Percentiles rank a stretch among this genome's conserved stretches.
Evolutionary conservation across 345 rosid species (phyloP).

Genomic region (Citrus reticulata): DNA sequence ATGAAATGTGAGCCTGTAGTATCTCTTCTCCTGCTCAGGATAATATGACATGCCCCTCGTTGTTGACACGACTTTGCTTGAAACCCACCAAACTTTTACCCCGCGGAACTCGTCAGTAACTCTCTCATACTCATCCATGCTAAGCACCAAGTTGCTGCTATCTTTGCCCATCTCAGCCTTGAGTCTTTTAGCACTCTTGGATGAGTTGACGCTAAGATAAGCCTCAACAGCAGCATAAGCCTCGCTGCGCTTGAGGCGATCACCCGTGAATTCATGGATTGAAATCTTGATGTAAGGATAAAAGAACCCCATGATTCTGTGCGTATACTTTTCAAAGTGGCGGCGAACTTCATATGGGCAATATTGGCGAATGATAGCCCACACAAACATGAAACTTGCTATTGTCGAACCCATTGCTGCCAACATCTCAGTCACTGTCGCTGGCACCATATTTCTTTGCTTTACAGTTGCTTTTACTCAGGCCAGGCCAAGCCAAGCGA

Average conservation of each 20-base stretch:
- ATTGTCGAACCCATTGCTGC: conserved; percentile 55
- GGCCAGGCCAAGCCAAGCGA: too few relatives aligned
- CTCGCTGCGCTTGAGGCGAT: conserved; percentile 47
- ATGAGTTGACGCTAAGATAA: conserved; percentile 41
- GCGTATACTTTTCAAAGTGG: conserved; percentile 33
- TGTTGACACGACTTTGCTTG: conserved; percentile 27
- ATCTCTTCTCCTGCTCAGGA: conserved; percentile 51
- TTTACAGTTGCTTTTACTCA: not conserved
- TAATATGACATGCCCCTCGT: conserved; percentile 24
- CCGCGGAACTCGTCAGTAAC: conserved; percentile 50
- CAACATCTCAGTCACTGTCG: conserved; percentile 45
- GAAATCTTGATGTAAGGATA: conserved; percentile 48
- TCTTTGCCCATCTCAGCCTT: conserved; percentile 50
- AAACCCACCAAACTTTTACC: conserved; percentile 46
- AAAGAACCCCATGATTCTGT: conserved; percentile 26
- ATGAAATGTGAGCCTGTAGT: conserved; percentile 54
- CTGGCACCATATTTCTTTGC: conserved; percentile 22
- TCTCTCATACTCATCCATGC: conserved; percentile 50
- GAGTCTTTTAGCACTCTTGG: conserved; percentile 40
- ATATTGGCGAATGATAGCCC: conserved; percentile 48
- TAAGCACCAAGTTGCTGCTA: conserved; percentile 36
- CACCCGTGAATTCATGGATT: conserved; percentile 45
- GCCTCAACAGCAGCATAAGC: conserved; percentile 57
- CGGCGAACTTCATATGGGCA: conserved; percentile 53
- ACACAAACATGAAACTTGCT: conserved; percentile 55